Percentiles rank a stretch among this genome's conserved stretches.
Conservation (phyloP, 129 eudicot species). For the Helianthus tuberosus region DNA sequence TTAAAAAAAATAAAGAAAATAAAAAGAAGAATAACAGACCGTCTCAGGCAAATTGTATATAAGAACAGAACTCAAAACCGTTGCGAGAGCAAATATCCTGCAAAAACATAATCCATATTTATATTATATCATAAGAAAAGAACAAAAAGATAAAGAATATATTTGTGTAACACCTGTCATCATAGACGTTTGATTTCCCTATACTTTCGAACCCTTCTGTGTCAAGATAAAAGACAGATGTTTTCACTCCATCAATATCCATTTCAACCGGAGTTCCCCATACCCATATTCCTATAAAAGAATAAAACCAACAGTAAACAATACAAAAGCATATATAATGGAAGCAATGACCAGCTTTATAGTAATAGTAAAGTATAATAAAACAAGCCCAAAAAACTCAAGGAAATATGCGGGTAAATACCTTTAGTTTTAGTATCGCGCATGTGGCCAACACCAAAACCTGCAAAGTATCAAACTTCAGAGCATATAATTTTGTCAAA, state of each 20-base stretch:
- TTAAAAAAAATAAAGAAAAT: background rate
- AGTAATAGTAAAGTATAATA: slow-evolving; percentile 4
- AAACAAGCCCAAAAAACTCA: background rate
- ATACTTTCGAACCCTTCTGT: slow-evolving; percentile 99
- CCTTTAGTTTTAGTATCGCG: slow-evolving; percentile 99
- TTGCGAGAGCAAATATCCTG: slow-evolving; percentile 98
- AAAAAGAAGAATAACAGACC: background rate
- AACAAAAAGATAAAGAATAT: background rate
- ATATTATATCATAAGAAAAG: slow-evolving; percentile 7
- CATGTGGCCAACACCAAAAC: slow-evolving; percentile 99
- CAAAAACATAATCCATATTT: slow-evolving; percentile 13
- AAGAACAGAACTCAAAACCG: slow-evolving; percentile 96
- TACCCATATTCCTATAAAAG: slow-evolving; percentile 84
- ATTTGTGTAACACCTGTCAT: slow-evolving; percentile 71
- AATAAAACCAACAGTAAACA: slow-evolving; percentile 8
- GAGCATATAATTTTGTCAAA: slow-evolving; percentile 28
- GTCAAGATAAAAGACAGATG: slow-evolving; percentile 90
- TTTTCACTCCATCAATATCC: slow-evolving; percentile 82
- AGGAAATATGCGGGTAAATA: slow-evolving; percentile 19
- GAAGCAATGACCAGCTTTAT: background rate
- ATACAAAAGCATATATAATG: background rate
- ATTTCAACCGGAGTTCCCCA: slow-evolving; percentile 93
- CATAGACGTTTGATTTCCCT: slow-evolving; percentile 97
- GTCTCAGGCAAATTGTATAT: slow-evolving; percentile 81
- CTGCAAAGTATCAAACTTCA: slow-evolving; percentile 51